A percentile compares a stretch with the other conserved stretches of the same genome.
Evolutionary conservation across 2,329 filamentous ascomycete genomes (phyloP).

Genomic region (Aspergillus japonicus): DNA sequence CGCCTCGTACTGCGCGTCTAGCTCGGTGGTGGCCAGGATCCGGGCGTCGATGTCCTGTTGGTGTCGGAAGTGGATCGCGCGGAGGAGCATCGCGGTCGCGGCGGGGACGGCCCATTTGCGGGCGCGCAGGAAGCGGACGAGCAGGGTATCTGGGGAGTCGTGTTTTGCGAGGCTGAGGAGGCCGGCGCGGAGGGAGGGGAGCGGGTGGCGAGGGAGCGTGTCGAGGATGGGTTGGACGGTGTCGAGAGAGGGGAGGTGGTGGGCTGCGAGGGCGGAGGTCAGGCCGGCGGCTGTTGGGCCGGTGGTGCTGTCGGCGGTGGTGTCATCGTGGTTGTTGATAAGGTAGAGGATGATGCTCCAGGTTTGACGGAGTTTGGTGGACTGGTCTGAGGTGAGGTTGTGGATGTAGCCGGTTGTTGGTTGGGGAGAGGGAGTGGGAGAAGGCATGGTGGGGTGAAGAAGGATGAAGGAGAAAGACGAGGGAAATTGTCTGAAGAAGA

Average conservation of each 20-base stretch:
- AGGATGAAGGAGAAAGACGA: not conserved
- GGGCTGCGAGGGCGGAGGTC: not conserved
- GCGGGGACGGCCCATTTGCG: slow-evolving; percentile 91
- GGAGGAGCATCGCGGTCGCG: slow-evolving; percentile 86
- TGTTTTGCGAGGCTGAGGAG: slow-evolving; percentile 92
- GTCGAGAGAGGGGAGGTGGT: not conserved
- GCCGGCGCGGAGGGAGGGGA: slow-evolving; percentile 71
- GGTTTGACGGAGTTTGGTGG: not conserved
- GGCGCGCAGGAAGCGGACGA: slow-evolving; percentile 77
- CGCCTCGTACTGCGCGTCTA: slow-evolving; percentile 58
- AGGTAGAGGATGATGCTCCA: not conserved
- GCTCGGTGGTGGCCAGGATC: slow-evolving; percentile 73
- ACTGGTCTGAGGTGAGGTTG: not conserved
- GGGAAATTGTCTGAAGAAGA: not conserved
- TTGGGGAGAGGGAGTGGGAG: not conserved
- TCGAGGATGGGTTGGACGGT: slow-evolving; percentile 62
- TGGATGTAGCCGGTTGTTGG: not conserved
- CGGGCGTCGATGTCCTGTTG: slow-evolving; percentile 82
- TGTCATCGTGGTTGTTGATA: not conserved
- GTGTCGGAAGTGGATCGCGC: slow-evolving; percentile 84
- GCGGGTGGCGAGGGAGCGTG: slow-evolving; percentile 69
- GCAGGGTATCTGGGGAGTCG: slow-evolving; percentile 81
- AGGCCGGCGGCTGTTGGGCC: not conserved
- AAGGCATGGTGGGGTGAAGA: not conserved
- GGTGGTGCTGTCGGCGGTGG: not conserved